Percentiles rank a stretch among this genome's conserved stretches.
These are phyloP conservation scores for Brettanomyces naardenensis DNA, from an alignment of 805 yeast species.

Conservation along the genomic window DNA sequence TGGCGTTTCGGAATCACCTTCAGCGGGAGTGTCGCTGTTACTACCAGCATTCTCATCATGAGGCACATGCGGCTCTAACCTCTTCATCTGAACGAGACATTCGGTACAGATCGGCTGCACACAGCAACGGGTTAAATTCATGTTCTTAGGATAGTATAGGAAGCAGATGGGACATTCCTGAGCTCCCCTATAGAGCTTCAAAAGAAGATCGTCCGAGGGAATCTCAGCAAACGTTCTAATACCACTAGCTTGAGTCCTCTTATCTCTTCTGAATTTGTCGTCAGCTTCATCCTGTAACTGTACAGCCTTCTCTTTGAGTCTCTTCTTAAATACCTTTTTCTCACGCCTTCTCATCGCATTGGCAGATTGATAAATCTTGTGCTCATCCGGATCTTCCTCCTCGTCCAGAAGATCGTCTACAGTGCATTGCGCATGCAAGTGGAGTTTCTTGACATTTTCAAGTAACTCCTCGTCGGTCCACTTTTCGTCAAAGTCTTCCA, in stretches of 20 bases:
- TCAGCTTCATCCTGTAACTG: slow-evolving; percentile 30
- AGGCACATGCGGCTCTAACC: slow-evolving; percentile 90
- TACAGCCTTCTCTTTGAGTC: slow-evolving; percentile 32
- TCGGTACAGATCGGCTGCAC: slow-evolving; percentile 91
- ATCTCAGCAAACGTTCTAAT: slow-evolving; percentile 23
- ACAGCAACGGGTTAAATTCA: slow-evolving; percentile 83
- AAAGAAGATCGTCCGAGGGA: slow-evolving; percentile 38
- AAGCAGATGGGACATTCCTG: slow-evolving; percentile 94
- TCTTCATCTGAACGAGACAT: slow-evolving; percentile 91
- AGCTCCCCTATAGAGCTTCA: slow-evolving; percentile 57
- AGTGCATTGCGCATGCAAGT: slow-evolving; percentile 46
- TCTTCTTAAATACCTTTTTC: slow-evolving; percentile 34
- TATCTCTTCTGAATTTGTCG: slow-evolving; percentile 24
- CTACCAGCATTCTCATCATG: slow-evolving; percentile 45
- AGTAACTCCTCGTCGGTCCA: slow-evolving; percentile 71
- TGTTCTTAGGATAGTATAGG: slow-evolving; percentile 67
- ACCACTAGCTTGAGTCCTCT: slow-evolving; percentile 17
- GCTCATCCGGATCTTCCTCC: slow-evolving; percentile 55
- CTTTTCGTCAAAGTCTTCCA: slow-evolving; percentile 64
- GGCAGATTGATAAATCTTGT: slow-evolving; percentile 43
- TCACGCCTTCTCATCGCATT: slow-evolving; percentile 41
- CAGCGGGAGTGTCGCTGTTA: slow-evolving; percentile 14
- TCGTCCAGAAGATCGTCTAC: slow-evolving; percentile 42
- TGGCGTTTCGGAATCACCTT: neutral
- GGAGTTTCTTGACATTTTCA: slow-evolving; percentile 31